phyloP scores from a whole-genome alignment of 2,329 filamentous ascomycete genomes.

The Dactylellina leptospora region DNA sequence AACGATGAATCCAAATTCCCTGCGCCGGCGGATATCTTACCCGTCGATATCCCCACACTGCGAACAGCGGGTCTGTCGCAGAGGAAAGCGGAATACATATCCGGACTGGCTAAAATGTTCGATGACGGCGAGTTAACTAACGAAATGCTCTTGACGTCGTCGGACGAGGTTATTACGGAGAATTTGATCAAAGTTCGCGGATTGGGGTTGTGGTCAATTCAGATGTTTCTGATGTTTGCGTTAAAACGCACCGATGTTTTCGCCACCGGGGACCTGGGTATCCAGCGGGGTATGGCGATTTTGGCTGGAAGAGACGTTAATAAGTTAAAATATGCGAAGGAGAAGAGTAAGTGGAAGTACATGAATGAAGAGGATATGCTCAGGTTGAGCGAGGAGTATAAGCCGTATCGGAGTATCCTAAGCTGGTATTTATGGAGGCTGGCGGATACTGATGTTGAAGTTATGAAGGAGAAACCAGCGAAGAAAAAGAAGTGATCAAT shows the following conservation, averaged over 20 bases:
- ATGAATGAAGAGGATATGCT: constrained; percentile 94
- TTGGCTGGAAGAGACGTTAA: constrained; percentile 82
- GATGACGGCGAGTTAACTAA: constrained; percentile 76
- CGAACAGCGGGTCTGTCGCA: constrained; percentile 88
- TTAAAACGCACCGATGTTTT: constrained; percentile 95
- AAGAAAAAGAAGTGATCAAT: constrained; percentile 9
- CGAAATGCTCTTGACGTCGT: constrained; percentile 76
- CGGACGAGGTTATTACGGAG: constrained; percentile 85
- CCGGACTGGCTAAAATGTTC: constrained; percentile 85
- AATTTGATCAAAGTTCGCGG: constrained; percentile 85
- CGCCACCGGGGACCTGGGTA: constrained; percentile 87
- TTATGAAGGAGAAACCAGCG: constrained; percentile 59
- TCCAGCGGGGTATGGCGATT: constrained; percentile 92
- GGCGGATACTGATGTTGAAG: constrained; percentile 76
- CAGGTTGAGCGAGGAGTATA: constrained; percentile 79
- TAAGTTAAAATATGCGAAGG: constrained; percentile 75
- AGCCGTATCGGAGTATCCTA: constrained; percentile 71
- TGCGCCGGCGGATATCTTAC: constrained; percentile 75
- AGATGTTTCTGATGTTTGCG: constrained; percentile 98
- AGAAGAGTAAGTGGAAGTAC: constrained; percentile 89
- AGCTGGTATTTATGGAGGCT: constrained; percentile 81
- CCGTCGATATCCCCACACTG: constrained; percentile 71
- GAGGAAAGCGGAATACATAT: constrained; percentile 94
- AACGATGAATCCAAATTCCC: constrained; percentile 70
- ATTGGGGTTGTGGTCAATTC: constrained; percentile 87